Evolutionary conservation across 305 asterid genomes (phyloP), one percentile per base, ranked within the genome.

Genomic region (Fraxinus velutina): DNA sequence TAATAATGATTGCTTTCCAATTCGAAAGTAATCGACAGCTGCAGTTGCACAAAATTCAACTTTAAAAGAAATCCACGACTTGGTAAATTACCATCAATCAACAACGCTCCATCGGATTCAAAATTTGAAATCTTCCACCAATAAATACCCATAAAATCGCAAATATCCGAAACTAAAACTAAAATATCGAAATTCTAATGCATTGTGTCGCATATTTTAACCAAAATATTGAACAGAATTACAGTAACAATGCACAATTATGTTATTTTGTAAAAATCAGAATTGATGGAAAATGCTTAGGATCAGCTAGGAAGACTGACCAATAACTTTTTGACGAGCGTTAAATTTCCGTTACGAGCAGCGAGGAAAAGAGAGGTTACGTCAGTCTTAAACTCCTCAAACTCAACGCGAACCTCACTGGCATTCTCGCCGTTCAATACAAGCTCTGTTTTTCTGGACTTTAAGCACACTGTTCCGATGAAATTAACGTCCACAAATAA

Each of bases 351-450:
- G 87, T 86, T 90, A 74, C 88, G 92, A 76, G 97, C 91, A 7
- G 97, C 94, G 60, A 91, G 91, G 86, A 93, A 93, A 39, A 93
- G 88, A 12, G 94, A 87, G 22, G 94, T 87, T 82, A 90, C 94
- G 84, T 93, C 96, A 78, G 97, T 91, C 86, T 89, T 89, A 76
- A 90, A 93, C 90, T 93, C 97, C 71, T 93, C 92, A 81, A 88
- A 88, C 81, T 91, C 96, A 7, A 89, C 80, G 22, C 88, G 83
- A 37, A 93, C 92, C 30, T 86, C 85, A n/a, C 78, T 87, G 62
- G 96, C 89, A 80, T 83, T 82, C 78, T 91, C 94, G 9, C 93
- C 93, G 82, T 89, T 88, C 87, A 91, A 71, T 55, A 89, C 90
- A 22, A 92, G 82, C 86, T 91, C 94, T 1, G 97, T 83, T 85